phyloP scores from a whole-genome alignment of 768 basidiomycete genomes.

The Xanthoconium purpureum region DNA sequence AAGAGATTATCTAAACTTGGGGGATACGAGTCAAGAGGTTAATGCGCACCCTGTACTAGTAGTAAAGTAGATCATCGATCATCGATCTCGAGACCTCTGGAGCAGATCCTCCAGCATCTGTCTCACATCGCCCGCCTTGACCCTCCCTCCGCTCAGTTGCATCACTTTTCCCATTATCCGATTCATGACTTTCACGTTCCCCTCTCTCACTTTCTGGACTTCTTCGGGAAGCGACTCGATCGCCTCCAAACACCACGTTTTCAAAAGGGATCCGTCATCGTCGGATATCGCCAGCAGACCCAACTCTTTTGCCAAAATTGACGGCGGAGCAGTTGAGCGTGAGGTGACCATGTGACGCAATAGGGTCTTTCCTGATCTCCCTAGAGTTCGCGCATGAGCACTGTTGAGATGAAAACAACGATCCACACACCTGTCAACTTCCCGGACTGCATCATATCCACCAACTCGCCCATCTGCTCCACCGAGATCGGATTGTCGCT shows the following conservation, averaged over 20 bases:
- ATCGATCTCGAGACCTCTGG: constrained; percentile 1
- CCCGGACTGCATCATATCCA: constrained; percentile 67
- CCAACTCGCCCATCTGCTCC: constrained; percentile 67
- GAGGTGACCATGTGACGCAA: constrained; percentile 66
- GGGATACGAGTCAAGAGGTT: too few species aligned
- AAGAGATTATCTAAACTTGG: too few species aligned
- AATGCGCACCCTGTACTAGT: not conserved
- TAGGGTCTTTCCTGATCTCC: constrained; percentile 73
- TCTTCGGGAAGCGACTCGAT: constrained; percentile 67
- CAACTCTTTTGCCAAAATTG: constrained; percentile 47
- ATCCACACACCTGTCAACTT: constrained; percentile 61
- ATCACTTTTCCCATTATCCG: constrained; percentile 57
- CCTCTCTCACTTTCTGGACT: constrained; percentile 58
- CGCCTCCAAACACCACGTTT: constrained; percentile 56
- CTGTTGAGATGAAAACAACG: not conserved
- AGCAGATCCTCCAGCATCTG: constrained; percentile 49
- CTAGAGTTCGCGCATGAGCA: constrained; percentile 35
- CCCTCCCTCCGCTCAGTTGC: constrained; percentile 71
- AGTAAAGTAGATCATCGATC: not conserved
- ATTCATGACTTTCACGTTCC: constrained; percentile 73
- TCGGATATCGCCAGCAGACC: constrained; percentile 42
- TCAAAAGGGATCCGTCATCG: constrained; percentile 40
- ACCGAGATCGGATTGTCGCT: constrained; percentile 57
- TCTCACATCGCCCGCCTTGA: constrained; percentile 64
- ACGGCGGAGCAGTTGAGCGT: constrained; percentile 35